Evolutionary conservation across 2,329 filamentous ascomycete genomes (phyloP).

Genomic region (Diaporthe batatas): DNA sequence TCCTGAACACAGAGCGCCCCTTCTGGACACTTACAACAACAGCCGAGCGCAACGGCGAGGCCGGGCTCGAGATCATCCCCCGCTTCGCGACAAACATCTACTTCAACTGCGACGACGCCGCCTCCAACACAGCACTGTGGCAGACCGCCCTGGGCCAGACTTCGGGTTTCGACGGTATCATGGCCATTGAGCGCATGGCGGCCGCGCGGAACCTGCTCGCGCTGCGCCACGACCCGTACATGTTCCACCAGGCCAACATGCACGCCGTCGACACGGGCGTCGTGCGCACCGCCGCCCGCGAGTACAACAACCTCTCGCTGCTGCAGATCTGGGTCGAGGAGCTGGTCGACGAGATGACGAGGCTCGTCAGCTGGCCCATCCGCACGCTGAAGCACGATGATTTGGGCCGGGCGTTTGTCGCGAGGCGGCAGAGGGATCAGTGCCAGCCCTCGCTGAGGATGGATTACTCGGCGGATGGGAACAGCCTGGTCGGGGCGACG

Average conservation of each 20-base stretch:
- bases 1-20: constrained; percentile 7
- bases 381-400: constrained; percentile 19
- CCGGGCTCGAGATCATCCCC: constrained; percentile 21
- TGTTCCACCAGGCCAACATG: constrained; percentile 30
- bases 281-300: constrained; percentile 4
- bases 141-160: constrained; percentile 11
- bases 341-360: constrained; percentile 18
- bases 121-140: constrained; percentile 21
- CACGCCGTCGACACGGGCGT: constrained; percentile 25
- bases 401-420: neutral
- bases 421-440: constrained; percentile 11
- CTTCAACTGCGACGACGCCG: constrained; percentile 17
- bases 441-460: constrained; percentile 15
- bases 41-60: constrained; percentile 10
- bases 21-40: constrained; percentile 10
- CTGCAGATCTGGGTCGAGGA: constrained; percentile 27
- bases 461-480: constrained; percentile 14
- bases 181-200: constrained; percentile 12
- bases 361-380: constrained; percentile 22
- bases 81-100: constrained; percentile 25
- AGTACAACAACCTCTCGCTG: constrained; percentile 19
- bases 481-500: constrained; percentile 2
- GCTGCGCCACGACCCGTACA: constrained; percentile 23
- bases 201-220: constrained; percentile 24
- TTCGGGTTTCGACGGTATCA: neutral